phyloP scores from a whole-genome alignment of 2,329 filamentous ascomycete genomes.

The Purpureocillium lavendulum region DNA sequence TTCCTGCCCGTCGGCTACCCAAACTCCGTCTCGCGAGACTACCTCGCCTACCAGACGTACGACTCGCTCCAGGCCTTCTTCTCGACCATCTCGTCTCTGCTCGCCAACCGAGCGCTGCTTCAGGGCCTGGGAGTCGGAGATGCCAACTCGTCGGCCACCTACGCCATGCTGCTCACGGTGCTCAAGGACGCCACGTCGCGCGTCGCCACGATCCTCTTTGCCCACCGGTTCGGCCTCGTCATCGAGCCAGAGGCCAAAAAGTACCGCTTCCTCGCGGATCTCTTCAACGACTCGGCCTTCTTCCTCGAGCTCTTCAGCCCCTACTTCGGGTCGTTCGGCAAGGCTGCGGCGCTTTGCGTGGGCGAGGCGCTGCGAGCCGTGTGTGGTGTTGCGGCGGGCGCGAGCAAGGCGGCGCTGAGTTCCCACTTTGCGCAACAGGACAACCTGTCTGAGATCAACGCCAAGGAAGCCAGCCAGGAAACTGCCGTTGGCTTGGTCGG shows the following conservation, averaged over 20 bases:
- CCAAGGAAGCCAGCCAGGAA: constrained; percentile 91
- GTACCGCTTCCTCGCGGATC: constrained; percentile 77
- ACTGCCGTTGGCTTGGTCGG: constrained; percentile 85
- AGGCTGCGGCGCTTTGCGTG: constrained; percentile 39
- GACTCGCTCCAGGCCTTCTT: constrained; percentile 82
- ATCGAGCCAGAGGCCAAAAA: constrained; percentile 88
- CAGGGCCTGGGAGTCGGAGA: constrained; percentile 77
- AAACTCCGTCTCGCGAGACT: constrained; percentile 77
- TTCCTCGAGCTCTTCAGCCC: constrained; percentile 79
- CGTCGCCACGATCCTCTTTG: constrained; percentile 79
- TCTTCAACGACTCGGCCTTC: constrained; percentile 83
- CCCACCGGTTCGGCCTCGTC: constrained; percentile 69
- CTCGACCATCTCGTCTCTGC: constrained; percentile 68
- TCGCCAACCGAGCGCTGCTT: constrained; percentile 76
- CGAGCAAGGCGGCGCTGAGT: constrained; percentile 82
- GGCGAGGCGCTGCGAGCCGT: constrained; percentile 49
- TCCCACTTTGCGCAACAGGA: constrained; percentile 84
- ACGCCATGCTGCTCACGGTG: constrained; percentile 73
- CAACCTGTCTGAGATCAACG: constrained; percentile 89
- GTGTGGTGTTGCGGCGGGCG: constrained; percentile 85
- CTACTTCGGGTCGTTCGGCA: constrained; percentile 49
- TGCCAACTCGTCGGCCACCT: constrained; percentile 67
- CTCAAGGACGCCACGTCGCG: constrained; percentile 75
- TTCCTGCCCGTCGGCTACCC: constrained; percentile 88
- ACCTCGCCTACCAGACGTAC: constrained; percentile 61